phyloP scores from a whole-genome alignment of 2,329 filamentous ascomycete species.

The Colletotrichum sublineola region DNA sequence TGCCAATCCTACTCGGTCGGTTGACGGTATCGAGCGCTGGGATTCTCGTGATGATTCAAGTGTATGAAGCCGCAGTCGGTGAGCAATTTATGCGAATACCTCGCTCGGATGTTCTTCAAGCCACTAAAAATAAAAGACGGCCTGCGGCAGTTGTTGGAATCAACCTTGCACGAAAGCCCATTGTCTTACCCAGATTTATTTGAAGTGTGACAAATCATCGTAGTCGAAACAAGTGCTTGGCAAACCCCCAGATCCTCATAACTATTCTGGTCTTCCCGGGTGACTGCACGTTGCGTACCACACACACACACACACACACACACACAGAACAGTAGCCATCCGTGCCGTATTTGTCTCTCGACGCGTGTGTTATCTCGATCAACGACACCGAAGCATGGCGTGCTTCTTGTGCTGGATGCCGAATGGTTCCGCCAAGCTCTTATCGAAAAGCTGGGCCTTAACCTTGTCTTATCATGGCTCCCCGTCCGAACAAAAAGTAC shows the following conservation, averaged over 20 bases:
- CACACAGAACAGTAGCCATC: background rate
- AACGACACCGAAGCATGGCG: no score
- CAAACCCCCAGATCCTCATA: background rate
- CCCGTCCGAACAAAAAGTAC: slow-evolving; percentile 2
- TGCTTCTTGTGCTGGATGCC: background rate
- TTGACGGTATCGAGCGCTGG: no score
- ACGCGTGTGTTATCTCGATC: background rate
- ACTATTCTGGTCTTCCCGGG: background rate
- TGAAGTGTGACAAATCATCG: background rate
- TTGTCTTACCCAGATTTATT: background rate
- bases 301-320: no score
- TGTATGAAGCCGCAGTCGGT: background rate
- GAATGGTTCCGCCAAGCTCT: background rate
- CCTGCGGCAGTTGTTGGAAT: background rate
- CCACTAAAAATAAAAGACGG: background rate
- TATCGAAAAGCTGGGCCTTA: background rate
- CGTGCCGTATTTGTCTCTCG: background rate
- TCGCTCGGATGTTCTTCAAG: background rate
- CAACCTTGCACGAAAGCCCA: background rate
- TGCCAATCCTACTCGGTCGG: no score
- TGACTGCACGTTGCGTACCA: background rate
- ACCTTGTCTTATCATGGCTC: background rate
- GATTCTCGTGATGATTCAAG: background rate
- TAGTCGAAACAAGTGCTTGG: background rate
- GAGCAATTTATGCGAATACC: background rate